phyloP scores from a whole-genome alignment of 2,329 filamentous ascomycete genomes.

The Pseudocercospora eumusae region DNA sequence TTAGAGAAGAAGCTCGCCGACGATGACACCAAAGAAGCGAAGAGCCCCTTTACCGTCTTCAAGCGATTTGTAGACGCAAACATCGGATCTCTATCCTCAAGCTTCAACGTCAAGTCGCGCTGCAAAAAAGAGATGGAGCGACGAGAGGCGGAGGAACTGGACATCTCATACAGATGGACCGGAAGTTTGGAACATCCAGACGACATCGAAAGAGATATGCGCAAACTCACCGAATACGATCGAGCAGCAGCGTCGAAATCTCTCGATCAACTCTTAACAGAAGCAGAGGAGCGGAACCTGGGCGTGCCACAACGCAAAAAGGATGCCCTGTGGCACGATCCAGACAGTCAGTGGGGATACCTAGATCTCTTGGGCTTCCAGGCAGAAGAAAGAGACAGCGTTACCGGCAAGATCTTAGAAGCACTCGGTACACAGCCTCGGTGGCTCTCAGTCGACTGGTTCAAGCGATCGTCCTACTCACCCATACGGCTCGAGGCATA shows the following conservation, averaged over 20 bases:
- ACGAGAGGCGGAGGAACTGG: conserved; percentile 29
- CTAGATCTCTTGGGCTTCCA: conserved; percentile 30
- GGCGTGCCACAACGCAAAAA: conserved; percentile 32
- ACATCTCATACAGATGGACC: conserved; percentile 34
- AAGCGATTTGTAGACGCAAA: conserved; percentile 62
- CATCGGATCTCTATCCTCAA: conserved; percentile 51
- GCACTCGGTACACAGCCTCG: conserved; percentile 12
- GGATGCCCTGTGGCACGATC: conserved; percentile 34
- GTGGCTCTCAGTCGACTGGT: conserved; percentile 43
- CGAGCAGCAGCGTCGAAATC: conserved; percentile 27
- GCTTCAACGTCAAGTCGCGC: conserved; percentile 43
- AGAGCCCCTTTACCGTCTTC: conserved; percentile 58
- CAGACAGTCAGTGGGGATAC: conserved; percentile 19
- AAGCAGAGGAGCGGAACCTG: conserved; percentile 32
- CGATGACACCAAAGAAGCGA: conserved; percentile 5
- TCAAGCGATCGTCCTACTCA: conserved; percentile 54
- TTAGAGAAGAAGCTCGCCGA: conserved; percentile 11
- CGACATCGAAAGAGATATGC: conserved; percentile 24
- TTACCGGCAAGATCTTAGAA: conserved; percentile 8
- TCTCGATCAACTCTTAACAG: conserved; percentile 29
- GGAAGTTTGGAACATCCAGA: conserved; percentile 30
- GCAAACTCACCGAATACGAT: conserved; percentile 23
- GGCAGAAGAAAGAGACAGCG: conserved; percentile 14
- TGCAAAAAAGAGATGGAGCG: conserved; percentile 32
- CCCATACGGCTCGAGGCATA: conserved; percentile 57